Conservation (phyloP, 1,139 yeast genomes). For the Meyerozyma smithsonii region DNA sequence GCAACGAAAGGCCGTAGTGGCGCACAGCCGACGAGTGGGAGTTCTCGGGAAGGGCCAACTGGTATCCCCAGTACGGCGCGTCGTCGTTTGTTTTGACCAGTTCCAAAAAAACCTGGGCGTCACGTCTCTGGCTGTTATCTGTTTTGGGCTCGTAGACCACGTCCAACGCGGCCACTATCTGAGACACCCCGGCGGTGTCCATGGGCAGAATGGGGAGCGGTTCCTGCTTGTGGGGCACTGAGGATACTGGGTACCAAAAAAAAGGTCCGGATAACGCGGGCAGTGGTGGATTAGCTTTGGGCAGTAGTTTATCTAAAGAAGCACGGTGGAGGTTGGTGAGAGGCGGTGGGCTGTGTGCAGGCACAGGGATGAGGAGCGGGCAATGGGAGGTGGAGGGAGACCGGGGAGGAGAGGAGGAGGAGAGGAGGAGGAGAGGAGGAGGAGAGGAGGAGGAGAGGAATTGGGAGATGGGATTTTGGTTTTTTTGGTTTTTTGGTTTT, state of each 20-base stretch:
- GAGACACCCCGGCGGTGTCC: slow-evolving; percentile 64
- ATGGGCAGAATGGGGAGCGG: slow-evolving; percentile 40
- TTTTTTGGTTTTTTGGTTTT: neutral
- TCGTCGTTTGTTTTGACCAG: slow-evolving; percentile 71
- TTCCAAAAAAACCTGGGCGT: slow-evolving; percentile 73
- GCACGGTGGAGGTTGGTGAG: neutral
- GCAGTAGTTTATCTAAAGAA: neutral
- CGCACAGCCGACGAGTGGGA: slow-evolving; percentile 68
- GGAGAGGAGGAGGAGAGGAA: neutral
- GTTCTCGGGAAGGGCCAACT: slow-evolving; percentile 62
- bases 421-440: neutral
- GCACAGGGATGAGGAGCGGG: neutral
- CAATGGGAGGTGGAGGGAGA: neutral
- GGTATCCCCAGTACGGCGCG: slow-evolving; percentile 92
- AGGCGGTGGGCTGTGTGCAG: slow-evolving; percentile 1
- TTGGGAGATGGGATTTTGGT: neutral
- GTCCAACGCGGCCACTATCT: slow-evolving; percentile 72
- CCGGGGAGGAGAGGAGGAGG: neutral
- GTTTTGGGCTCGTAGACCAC: slow-evolving; percentile 74
- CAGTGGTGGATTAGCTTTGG: too few relatives aligned
- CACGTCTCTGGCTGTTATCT: slow-evolving; percentile 56
- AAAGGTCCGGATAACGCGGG: neutral
- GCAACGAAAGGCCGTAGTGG: slow-evolving; percentile 81
- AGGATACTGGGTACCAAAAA: neutral
- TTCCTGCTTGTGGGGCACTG: neutral